Evolutionary conservation across 1,284 basidiomycete species (phyloP), one percentile per base, ranked within the genome.

Genomic region (Vanrija humicola): DNA sequence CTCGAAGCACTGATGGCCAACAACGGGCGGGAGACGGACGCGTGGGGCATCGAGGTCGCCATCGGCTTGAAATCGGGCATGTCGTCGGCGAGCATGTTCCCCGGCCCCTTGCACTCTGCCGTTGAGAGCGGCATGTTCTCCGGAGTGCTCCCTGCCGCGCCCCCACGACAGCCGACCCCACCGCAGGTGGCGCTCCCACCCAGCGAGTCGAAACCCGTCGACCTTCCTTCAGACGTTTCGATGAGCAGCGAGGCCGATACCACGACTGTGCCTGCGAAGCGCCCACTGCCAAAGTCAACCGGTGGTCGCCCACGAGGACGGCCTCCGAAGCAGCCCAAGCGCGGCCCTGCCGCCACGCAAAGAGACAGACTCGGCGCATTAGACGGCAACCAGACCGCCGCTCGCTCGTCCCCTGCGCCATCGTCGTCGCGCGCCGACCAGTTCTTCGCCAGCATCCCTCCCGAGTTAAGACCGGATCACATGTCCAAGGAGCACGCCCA

Each of bases 31-130:
- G 56, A 56, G 14, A 57, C 59, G 12, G 52, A 59, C 15, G 51
- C 55, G 3, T 75, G 73, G 73, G 73, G 73, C 10, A 70, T 75
- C 44, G 69, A 75, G 47, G 60, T 75, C 23, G 66, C 64, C 1
- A 52, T 75, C 16, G 67, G 69, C 2, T 53, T 75, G 45, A 70
- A 67, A 45, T 59, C 63, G 12, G 55, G 61, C 25, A 46, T 49
- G 21, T 23, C 46, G 4, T 34, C 29, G 8, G 19, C 53, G 12
- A 9, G 42, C 5, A 40, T 7, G 18, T 52, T 49, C 50, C 57
- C 61, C 5, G 52, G 55, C 2, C 57, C 61, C 3, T 40, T 62
- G 34, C 61, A 62, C 40, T 46, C 29, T 2, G 21, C 54, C 9
- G 54, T 62, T 42, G 61, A 62, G 48, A 43, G 43, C 6, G 54